phyloP scores from a whole-genome alignment of 2,329 filamentous ascomycete genomes.

The Microcyclospora pomicola region DNA sequence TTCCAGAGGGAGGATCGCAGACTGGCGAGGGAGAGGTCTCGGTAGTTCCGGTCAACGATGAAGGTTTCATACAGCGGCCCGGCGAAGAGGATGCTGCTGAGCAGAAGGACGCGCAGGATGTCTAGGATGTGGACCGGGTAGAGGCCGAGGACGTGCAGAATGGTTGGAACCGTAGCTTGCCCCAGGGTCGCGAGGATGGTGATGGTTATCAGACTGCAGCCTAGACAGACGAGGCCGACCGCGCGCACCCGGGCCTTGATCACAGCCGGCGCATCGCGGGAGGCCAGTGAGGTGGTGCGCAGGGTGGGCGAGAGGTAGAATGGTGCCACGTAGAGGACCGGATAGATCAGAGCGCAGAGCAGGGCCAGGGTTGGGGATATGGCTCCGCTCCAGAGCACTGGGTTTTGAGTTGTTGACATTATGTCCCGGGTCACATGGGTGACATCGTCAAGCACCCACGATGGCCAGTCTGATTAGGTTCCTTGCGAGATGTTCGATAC shows the following conservation, averaged over 20 bases:
- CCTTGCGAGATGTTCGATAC: too few species aligned
- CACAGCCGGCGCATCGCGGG: conserved; percentile 75
- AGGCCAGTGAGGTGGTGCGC: conserved; percentile 62
- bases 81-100: conserved; percentile 67
- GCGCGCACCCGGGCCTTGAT: conserved; percentile 75
- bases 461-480: too few species aligned
- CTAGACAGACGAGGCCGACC: conserved; percentile 60
- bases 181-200: conserved; percentile 47
- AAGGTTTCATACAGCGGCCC: conserved; percentile 73
- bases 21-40: conserved; percentile 33
- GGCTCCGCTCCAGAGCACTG: too few species aligned
- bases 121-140: conserved; percentile 62
- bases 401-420: too few species aligned
- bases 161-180: conserved; percentile 36
- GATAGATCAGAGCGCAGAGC: conserved; percentile 48
- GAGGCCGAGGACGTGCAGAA: conserved; percentile 60
- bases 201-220: conserved; percentile 54
- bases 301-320: conserved; percentile 75
- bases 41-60: conserved; percentile 57
- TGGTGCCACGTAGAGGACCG: conserved; percentile 76
- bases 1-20: conserved; percentile 47
- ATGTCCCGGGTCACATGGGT: too few species aligned
- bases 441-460: too few species aligned
- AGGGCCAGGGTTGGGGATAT: conserved; percentile 11
- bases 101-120: conserved; percentile 45